These are phyloP conservation scores for Penicillium samsonianum DNA, from an alignment of 495 filamentous ascomycete genomes.

Conservation along the genomic window DNA sequence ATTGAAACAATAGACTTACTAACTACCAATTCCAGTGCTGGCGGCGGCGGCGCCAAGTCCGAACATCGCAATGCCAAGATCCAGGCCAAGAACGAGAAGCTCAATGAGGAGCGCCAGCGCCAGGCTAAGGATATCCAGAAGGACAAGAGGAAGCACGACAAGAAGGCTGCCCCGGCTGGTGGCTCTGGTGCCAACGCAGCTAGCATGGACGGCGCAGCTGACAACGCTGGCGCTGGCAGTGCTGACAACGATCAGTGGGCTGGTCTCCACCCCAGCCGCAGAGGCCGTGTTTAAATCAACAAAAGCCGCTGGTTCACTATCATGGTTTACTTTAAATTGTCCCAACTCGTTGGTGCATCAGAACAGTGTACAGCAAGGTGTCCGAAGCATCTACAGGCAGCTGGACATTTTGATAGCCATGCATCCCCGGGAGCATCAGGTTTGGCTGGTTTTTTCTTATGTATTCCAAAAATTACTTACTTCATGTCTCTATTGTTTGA, in stretches of 20 bases:
- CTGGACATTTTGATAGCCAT: conserved; percentile 7
- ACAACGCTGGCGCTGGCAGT: not conserved
- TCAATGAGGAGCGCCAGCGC: conserved; percentile 76
- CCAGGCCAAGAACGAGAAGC: conserved; percentile 79
- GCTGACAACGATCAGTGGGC: conserved; percentile 36
- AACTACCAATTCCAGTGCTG: conserved; percentile 50
- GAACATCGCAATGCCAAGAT: conserved; percentile 72
- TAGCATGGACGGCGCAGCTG: conserved; percentile 25
- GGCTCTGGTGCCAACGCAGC: conserved; percentile 29
- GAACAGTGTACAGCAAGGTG: conserved; percentile 9
- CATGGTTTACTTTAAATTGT: not conserved
- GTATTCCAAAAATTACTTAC: conserved; percentile 13
- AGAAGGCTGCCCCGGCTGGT: conserved; percentile 10
- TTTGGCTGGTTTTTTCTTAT: not conserved
- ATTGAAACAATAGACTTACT: conserved; percentile 3
- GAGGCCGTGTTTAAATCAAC: conserved; percentile 44
- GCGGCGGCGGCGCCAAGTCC: conserved; percentile 76
- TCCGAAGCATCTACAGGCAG: conserved; percentile 1
- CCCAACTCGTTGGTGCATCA: not conserved
- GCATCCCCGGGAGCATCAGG: conserved; percentile 2
- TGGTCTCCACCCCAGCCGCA: conserved; percentile 61
- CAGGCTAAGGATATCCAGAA: conserved; percentile 51
- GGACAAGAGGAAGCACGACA: conserved; percentile 45
- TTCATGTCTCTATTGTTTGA: conserved; percentile 8
- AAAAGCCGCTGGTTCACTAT: conserved; percentile 3